Base-by-base conservation (phyloP, 1,284 basidiomycete species). In the Mycena sp. region DNA sequence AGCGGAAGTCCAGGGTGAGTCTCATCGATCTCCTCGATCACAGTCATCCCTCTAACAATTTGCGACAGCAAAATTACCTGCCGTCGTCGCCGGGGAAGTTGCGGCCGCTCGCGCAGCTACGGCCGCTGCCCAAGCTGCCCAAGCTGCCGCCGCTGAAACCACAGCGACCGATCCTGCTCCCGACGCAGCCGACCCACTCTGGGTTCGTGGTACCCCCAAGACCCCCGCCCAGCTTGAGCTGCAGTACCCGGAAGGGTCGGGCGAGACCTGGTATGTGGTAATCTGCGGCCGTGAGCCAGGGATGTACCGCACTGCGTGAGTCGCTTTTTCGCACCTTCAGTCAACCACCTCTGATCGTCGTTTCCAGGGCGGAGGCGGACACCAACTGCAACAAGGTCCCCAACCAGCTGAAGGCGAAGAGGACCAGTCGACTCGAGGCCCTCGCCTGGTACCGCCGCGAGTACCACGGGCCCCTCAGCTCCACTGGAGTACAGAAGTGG, bases 321-420 rank as follows among this genome's bases (percentile, higher is more conserved):
- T 52, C 22, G 3, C 4, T 44, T 10, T n/a, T 50, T 30, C 6
- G 0, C 14, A 22, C n/a, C 25, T 4, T 30, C 13, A 48, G 7
- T 48, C 13, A 30, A 30, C 30, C 30, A 30, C 30, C 46, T 20
- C 9, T 22, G 3, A 7, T 20, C 18, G 13, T 20, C 46, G 25
- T 41, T 25, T 4, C 44, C 64, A 66, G 65, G 3, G 20, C 22
- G 44, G 55, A 67, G 16, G 65, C 65, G 25, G 44, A 67, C 38
- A 20, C 0, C n/a, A 14, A 14, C 1, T 67, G 65, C 59, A 61
- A 67, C 38, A 57, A 57, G 8, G 48, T 67, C 25, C 65, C 65
- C 48, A 11, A 34, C 65, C 65, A 67, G 56, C 13, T 50, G 7
- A 67, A 67, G 46, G 44, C 14, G 37, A 67, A 67, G 57, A 59